Conservation (phyloP, 192 early-diverging fungal species). For the Podila epigama region DNA sequence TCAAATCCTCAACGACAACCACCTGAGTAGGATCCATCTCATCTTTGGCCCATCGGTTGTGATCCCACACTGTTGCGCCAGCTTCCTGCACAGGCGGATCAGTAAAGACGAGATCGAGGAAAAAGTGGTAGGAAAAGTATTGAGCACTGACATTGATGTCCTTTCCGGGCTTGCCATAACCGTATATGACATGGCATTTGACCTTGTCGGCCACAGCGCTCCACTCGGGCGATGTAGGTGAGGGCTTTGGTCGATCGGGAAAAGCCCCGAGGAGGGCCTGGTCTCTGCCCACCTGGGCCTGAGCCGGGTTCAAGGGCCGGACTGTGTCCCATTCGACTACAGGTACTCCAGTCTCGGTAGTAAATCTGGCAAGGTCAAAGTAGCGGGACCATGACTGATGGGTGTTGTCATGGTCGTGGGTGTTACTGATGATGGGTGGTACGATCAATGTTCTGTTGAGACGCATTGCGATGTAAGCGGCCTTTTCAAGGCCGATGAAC, state of each 20-base stretch:
- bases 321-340: slow-evolving; percentile 31
- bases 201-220: slow-evolving; percentile 11
- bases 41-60: background rate
- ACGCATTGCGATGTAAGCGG: slow-evolving; percentile 7
- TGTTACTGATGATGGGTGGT: slow-evolving; percentile 42
- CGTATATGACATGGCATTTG: slow-evolving; percentile 19
- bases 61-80: background rate
- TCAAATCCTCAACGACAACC: slow-evolving; percentile 17
- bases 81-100: background rate
- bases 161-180: slow-evolving; percentile 3
- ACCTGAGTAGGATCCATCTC: background rate
- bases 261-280: background rate
- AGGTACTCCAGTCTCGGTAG: slow-evolving; percentile 17
- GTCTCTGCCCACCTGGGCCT: slow-evolving; percentile 12
- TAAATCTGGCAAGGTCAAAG: slow-evolving; percentile 24
- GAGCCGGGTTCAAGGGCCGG: slow-evolving; percentile 15
- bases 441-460: slow-evolving; percentile 33
- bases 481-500: slow-evolving; percentile 27
- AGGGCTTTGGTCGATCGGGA: background rate
- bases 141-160: slow-evolving; percentile 8
- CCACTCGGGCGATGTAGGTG: slow-evolving; percentile 16
- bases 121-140: slow-evolving; percentile 25
- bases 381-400: slow-evolving; percentile 34
- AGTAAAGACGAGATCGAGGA: slow-evolving; percentile 5
- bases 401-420: slow-evolving; percentile 34